These are phyloP conservation scores for Ophiosphaerella narmari DNA, from an alignment of 2,329 filamentous ascomycete species.

Conservation along the genomic window DNA sequence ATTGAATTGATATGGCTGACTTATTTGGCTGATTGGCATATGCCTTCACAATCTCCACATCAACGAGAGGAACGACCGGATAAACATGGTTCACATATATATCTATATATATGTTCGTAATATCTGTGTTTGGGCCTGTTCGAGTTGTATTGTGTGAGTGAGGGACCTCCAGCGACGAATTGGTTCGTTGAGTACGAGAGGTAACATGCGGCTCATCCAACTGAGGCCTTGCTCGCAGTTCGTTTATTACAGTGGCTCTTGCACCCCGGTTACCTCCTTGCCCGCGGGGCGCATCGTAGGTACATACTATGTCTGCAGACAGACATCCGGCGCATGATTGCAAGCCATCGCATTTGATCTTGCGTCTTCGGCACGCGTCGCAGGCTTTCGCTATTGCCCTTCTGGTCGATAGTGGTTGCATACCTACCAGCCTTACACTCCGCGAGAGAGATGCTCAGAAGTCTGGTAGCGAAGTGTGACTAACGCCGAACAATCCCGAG, in stretches of 20 bases:
- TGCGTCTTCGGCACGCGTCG: conserved; percentile 74
- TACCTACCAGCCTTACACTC: not conserved
- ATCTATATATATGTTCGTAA: conserved; percentile 68
- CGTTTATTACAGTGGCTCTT: conserved; percentile 74
- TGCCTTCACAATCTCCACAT: conserved; percentile 19
- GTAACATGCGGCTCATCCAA: not conserved
- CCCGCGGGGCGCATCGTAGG: conserved; percentile 39
- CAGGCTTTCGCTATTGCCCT: conserved; percentile 57
- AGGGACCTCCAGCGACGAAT: not conserved
- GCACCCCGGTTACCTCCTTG: conserved; percentile 11
- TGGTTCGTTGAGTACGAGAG: not conserved
- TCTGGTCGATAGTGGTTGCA: not conserved
- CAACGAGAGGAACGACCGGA: conserved; percentile 50
- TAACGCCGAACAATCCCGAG: too few species aligned
- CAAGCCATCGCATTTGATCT: conserved; percentile 74
- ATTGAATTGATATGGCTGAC: conserved; percentile 31
- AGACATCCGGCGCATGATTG: conserved; percentile 74
- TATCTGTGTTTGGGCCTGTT: conserved; percentile 45
- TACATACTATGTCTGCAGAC: conserved; percentile 51
- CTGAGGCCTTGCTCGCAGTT: conserved; percentile 68
- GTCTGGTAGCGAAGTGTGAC: not conserved
- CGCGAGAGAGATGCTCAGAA: not conserved
- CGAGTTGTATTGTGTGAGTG: not conserved
- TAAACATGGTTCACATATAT: conserved; percentile 74
- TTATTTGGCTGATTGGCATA: conserved; percentile 24